Evolutionary conservation across 257 asterid genomes (phyloP), one percentile per base, ranked within the genome.

Genomic region (Plantago elongata): DNA sequence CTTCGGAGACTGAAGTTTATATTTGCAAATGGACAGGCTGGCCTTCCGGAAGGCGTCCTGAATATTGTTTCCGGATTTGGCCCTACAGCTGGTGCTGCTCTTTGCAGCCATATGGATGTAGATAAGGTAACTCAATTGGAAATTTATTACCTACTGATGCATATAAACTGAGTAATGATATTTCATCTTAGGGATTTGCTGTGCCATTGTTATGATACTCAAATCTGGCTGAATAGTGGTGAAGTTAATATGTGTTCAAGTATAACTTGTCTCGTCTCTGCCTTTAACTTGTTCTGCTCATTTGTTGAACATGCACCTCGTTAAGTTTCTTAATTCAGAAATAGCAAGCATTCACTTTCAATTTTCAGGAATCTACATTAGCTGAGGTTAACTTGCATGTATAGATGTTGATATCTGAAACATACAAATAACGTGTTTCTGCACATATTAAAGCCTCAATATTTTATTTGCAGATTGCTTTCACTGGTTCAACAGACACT

Each of bases 101-200:
- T 93, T 63, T 83, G 94, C 79, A 75, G 81, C 70, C 99, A 93
- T 77, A 93, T 89, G 99, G 94, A 89, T 62, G 99, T 93, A 70
- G 99, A 93, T 79, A 87, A 93, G 97, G 99, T 93, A 80, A 49
- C 2, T 29, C 9, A 10, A 66, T 34, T 34, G 40, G 40, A 34
- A 34, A 34, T 34, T 22, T 22, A 1, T 22, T 22, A 22, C 27
- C 27, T 22, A 2, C 27, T 22, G 27, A 22, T 22, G 27, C n/a
- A n/a, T n/a, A 22, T 22, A 22, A 22, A 1, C 2, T 22, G 27
- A 22, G 27, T 22, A 22, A 22, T 22, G 27, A 22, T 22, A 22
- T 22, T 22, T 22, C 2, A 22, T 22, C 27, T 22, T 2, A 22
- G 27, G 27, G 27, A 22, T 22, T 22, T 22, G 27, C 27, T 22